Percentiles rank a stretch among this genome's conserved stretches.
Evolutionary conservation across 805 yeast species (phyloP).

Genomic region (Wickerhamomyces subpelliculosus): DNA sequence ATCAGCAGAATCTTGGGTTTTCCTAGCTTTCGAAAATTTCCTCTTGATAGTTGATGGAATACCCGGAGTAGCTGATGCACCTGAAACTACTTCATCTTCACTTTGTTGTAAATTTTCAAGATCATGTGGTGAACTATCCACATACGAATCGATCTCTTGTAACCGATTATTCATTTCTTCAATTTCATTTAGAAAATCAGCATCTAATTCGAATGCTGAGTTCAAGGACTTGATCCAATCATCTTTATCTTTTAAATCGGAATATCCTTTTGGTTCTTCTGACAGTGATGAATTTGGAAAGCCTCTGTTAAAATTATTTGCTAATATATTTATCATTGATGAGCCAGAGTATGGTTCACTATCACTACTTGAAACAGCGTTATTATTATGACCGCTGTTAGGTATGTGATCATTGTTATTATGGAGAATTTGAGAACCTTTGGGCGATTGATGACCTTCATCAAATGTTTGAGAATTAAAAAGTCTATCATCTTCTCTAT

Average conservation of each 20-base stretch:
- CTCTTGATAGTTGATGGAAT: too few species aligned
- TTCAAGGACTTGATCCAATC: slow-evolving; percentile 13
- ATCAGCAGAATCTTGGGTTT: too few species aligned
- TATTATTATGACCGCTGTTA: too few species aligned
- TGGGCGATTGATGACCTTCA: too few species aligned
- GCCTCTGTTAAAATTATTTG: slow-evolving; percentile 1
- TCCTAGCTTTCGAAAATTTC: too few species aligned
- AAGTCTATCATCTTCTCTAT: too few species aligned
- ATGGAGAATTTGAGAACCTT: too few species aligned
- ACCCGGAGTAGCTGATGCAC: too few species aligned
- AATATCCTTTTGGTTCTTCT: not conserved
- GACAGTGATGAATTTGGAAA: slow-evolving; percentile 1
- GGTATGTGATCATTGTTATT: too few species aligned
- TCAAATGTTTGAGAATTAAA: slow-evolving; percentile 1
- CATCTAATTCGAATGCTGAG: slow-evolving; percentile 15
- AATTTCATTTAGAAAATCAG: slow-evolving; percentile 9
- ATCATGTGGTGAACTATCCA: not conserved
- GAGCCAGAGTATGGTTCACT: slow-evolving; percentile 7
- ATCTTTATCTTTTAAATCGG: slow-evolving; percentile 4
- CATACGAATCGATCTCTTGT: not conserved
- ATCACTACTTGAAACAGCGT: too few species aligned
- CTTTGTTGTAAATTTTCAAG: too few species aligned
- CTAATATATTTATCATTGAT: slow-evolving; percentile 5
- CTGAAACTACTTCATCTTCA: too few species aligned
- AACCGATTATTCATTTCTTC: not conserved